These are phyloP conservation scores for Penicillium griseofulvum DNA, from an alignment of 2,329 filamentous ascomycete genomes.

Conservation along the genomic window DNA sequence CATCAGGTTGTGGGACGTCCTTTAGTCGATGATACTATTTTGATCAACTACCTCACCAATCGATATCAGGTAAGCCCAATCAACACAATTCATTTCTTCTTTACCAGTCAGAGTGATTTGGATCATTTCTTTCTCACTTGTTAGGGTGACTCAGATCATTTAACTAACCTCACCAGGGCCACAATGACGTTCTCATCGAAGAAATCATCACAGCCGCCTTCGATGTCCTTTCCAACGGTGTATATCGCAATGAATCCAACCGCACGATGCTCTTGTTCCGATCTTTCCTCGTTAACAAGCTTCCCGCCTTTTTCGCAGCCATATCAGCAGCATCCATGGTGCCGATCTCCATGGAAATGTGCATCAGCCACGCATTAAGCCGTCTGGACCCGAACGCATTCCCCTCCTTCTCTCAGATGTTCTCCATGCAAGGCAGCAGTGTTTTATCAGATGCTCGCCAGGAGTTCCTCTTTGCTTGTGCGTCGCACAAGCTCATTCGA, in stretches of 20 bases:
- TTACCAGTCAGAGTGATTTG: not conserved
- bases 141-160: not conserved
- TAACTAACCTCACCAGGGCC: constrained; percentile 54
- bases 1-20: constrained; percentile 74
- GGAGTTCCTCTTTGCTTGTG: constrained; percentile 87
- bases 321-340: constrained; percentile 59
- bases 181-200: constrained; percentile 72
- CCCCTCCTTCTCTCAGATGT: constrained; percentile 63
- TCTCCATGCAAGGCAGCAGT: constrained; percentile 59
- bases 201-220: constrained; percentile 87
- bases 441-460: constrained; percentile 67
- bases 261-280: constrained; percentile 69
- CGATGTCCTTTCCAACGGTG: constrained; percentile 82
- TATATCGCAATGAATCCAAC: constrained; percentile 65
- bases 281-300: constrained; percentile 78
- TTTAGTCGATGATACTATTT: constrained; percentile 72
- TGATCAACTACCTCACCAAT: constrained; percentile 79
- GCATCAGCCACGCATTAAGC: constrained; percentile 64
- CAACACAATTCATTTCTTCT: not conserved
- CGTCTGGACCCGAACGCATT: constrained; percentile 63
- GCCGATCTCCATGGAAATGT: constrained; percentile 60
- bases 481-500: constrained; percentile 78
- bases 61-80: constrained; percentile 66
- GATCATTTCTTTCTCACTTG: not conserved
- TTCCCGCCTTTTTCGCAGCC: constrained; percentile 61